A percentile compares a stretch with the other conserved stretches of the same genome.
phyloP scores from a whole-genome alignment of 768 basidiomycete species.

The Lactarius vividus region DNA sequence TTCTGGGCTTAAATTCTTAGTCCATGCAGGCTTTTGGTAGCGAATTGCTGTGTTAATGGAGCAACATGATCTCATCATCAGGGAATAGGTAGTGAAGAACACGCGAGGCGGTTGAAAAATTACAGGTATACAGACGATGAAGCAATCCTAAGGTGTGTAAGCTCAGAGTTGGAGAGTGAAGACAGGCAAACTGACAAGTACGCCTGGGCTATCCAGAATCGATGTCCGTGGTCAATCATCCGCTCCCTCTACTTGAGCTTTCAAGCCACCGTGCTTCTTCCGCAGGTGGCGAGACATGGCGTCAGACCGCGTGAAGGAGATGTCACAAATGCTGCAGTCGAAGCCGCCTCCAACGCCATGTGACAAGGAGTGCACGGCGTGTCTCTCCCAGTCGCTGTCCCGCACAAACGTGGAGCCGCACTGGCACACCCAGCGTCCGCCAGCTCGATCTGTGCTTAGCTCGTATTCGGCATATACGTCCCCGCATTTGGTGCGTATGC shows the following conservation, averaged over 20 bases:
- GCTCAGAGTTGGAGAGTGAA: not conserved
- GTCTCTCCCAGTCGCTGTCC: slow-evolving; percentile 25
- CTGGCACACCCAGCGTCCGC: slow-evolving; percentile 22
- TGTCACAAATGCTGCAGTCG: slow-evolving; percentile 21
- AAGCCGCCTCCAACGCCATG: slow-evolving; percentile 18
- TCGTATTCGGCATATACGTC: slow-evolving; percentile 19
- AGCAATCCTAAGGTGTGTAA: not conserved
- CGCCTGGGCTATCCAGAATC: not conserved
- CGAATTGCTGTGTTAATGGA: not conserved
- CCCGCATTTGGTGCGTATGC: slow-evolving; percentile 15
- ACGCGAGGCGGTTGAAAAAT: not conserved
- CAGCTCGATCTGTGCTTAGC: not conserved
- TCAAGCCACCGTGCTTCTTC: slow-evolving; percentile 21
- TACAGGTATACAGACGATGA: not conserved
- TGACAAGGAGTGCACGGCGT: slow-evolving; percentile 18
- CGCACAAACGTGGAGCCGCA: slow-evolving; percentile 20
- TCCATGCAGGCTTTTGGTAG: not conserved
- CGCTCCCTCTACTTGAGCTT: not conserved
- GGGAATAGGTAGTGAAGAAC: not conserved
- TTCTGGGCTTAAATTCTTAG: not conserved
- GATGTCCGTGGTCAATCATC: not conserved
- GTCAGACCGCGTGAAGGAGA: slow-evolving; percentile 22
- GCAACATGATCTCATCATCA: not conserved
- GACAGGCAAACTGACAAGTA: not conserved
- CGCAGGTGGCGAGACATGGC: slow-evolving; percentile 23